Conservation (phyloP, 805 yeast genomes). For the Zygosaccharomyces siamensis region DNA sequence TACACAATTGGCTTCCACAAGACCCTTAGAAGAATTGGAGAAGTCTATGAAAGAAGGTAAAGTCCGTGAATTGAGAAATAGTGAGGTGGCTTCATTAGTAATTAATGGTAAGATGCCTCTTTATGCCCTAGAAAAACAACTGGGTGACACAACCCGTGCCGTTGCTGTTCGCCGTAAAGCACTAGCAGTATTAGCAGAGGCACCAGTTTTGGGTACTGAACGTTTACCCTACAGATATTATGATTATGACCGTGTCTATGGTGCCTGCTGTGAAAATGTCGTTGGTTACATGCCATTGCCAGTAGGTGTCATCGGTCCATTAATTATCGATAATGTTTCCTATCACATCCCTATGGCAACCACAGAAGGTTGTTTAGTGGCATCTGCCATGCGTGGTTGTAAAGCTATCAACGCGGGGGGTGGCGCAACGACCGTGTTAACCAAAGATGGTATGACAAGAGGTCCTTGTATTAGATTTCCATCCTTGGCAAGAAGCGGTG, state of each 20-base stretch:
- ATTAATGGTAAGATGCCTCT: conserved; percentile 77
- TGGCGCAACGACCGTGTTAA: conserved; percentile 86
- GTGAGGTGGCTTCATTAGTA: conserved; percentile 69
- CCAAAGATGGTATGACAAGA: conserved; percentile 98
- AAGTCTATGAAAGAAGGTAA: conserved; percentile 65
- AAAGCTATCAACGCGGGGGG: conserved; percentile 97
- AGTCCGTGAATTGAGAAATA: conserved; percentile 58
- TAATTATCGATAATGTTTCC: conserved; percentile 82
- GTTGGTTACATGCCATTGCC: conserved; percentile 96
- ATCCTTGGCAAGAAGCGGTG: conserved; percentile 79
- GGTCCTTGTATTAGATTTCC: conserved; percentile 97
- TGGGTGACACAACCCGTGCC: conserved; percentile 85
- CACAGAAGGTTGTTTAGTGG: conserved; percentile 97
- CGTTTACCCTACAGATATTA: conserved; percentile 76
- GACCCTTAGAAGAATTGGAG: conserved; percentile 61
- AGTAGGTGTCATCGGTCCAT: conserved; percentile 96
- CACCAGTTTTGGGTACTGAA: conserved; percentile 68
- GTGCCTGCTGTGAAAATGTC: conserved; percentile 98
- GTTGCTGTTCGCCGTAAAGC: conserved; percentile 89
- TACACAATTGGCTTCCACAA: conserved; percentile 35
- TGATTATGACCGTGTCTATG: conserved; percentile 93
- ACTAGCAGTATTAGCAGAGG: conserved; percentile 76
- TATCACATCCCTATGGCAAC: conserved; percentile 98
- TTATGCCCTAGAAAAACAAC: conserved; percentile 90
- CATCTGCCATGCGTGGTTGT: conserved; percentile 98